Conservation (phyloP, 2,329 filamentous ascomycete genomes). For the Graphilbum ipis-grandicollis region DNA sequence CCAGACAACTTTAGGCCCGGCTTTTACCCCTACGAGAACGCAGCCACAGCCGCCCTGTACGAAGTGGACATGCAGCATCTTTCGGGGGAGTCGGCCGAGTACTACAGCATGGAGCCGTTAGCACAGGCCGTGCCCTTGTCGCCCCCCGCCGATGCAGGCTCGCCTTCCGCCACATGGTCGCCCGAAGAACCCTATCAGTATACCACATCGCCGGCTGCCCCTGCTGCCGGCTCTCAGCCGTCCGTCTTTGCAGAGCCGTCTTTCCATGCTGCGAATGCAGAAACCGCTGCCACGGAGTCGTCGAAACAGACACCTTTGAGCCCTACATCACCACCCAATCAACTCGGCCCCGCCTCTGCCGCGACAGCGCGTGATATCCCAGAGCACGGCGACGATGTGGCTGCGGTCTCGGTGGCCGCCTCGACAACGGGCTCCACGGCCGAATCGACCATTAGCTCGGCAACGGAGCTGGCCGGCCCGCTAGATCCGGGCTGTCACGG, state of each 20-base stretch:
- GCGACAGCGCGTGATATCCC: background rate
- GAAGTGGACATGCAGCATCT: slow-evolving; percentile 8
- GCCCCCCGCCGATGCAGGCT: slow-evolving; percentile 8
- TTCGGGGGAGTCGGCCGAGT: slow-evolving; percentile 12
- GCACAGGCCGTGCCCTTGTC: slow-evolving; percentile 11
- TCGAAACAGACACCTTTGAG: slow-evolving; percentile 6
- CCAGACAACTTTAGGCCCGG: background rate
- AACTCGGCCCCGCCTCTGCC: background rate
- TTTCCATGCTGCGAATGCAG: too few species aligned
- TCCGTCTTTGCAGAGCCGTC: too few species aligned
- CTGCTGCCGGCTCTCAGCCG: too few species aligned
- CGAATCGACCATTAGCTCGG: background rate
- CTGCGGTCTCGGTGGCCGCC: too few species aligned
- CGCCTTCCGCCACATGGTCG: background rate
- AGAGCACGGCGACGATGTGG: too few species aligned
- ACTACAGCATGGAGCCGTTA: slow-evolving; percentile 5
- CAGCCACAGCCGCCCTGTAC: slow-evolving; percentile 1
- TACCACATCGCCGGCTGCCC: too few species aligned
- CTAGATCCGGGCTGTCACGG: background rate
- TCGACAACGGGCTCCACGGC: too few species aligned
- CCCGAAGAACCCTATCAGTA: background rate
- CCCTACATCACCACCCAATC: slow-evolving; percentile 8
- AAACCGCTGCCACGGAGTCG: background rate
- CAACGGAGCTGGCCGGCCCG: background rate
- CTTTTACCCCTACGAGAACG: background rate